Evolutionary conservation across 192 early-diverging fungal genomes (phyloP).

Genomic region (Gaertneriomyces sp.): DNA sequence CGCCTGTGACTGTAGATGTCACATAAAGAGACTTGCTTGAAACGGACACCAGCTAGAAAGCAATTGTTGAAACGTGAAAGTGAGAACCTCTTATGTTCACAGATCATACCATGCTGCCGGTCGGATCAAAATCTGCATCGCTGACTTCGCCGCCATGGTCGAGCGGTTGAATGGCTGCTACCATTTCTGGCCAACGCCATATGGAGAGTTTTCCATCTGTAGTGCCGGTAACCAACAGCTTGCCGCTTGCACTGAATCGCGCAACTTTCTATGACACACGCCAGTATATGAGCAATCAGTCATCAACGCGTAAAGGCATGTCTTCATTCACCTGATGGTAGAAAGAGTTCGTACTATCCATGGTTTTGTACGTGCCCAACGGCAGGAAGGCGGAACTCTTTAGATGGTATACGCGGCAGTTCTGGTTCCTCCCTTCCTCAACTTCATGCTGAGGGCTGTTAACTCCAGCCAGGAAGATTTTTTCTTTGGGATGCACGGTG

Average conservation of each 20-base stretch:
- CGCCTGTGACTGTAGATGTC: conserved; percentile 33
- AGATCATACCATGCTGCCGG: conserved; percentile 31
- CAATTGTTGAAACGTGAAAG: conserved; percentile 1
- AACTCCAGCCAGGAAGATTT: conserved; percentile 62
- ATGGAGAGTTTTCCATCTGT: conserved; percentile 65
- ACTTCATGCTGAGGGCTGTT: conserved; percentile 65
- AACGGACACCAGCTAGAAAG: conserved; percentile 48
- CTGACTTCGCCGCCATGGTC: conserved; percentile 60
- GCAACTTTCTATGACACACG: conserved; percentile 31
- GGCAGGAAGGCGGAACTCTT: conserved; percentile 41
- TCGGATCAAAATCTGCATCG: conserved; percentile 63
- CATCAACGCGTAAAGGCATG: background rate
- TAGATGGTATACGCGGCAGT: conserved; percentile 72
- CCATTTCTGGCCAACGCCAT: conserved; percentile 62
- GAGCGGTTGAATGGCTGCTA: conserved; percentile 41
- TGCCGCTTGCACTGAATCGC: conserved; percentile 66
- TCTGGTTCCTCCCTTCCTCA: conserved; percentile 66
- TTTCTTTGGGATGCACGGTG: conserved; percentile 71
- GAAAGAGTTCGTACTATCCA: conserved; percentile 48
- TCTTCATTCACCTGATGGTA: conserved; percentile 52
- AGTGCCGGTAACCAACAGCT: conserved; percentile 59
- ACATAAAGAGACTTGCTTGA: conserved; percentile 15
- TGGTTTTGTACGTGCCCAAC: conserved; percentile 39
- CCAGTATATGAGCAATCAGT: background rate
- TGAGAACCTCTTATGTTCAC: background rate